These are phyloP conservation scores for Epichloe coenophiala DNA, from an alignment of 2,329 filamentous ascomycete species.

Conservation along the genomic window DNA sequence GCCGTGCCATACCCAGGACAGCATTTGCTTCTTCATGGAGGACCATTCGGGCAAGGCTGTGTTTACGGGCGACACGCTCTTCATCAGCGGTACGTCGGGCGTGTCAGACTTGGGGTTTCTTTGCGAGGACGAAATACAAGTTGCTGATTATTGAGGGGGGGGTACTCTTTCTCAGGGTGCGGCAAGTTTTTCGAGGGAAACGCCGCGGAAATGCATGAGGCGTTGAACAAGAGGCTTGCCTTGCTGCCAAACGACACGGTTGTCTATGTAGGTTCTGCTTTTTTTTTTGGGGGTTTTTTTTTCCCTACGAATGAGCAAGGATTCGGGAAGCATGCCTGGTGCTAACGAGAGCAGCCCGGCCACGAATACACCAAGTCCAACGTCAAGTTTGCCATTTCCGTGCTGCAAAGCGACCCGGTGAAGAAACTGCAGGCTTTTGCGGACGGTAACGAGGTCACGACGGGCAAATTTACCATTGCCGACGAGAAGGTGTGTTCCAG, in stretches of 20 bases:
- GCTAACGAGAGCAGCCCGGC: conserved; percentile 49
- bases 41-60: conserved; percentile 65
- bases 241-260: conserved; percentile 77
- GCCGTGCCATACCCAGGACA: conserved; percentile 95
- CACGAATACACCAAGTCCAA: conserved; percentile 99
- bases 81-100: conserved; percentile 59
- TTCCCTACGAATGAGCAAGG: background rate
- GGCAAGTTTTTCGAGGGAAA: conserved; percentile 93
- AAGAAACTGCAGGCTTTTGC: conserved; percentile 67
- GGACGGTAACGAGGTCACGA: conserved; percentile 70
- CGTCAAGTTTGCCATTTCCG: conserved; percentile 71
- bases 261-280: conserved; percentile 55
- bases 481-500: conserved; percentile 67
- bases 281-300: background rate
- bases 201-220: conserved; percentile 81
- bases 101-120: background rate
- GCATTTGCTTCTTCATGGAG: conserved; percentile 87
- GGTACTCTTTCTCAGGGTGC: conserved; percentile 45
- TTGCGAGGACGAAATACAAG: background rate
- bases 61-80: conserved; percentile 93
- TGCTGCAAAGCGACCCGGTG: conserved; percentile 62
- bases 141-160: no score
- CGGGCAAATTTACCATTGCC: conserved; percentile 91
- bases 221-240: conserved; percentile 74
- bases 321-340: background rate